These are phyloP conservation scores for Helicocarpus griseus DNA, from an alignment of 2,329 filamentous ascomycete species.

Conservation along the genomic window DNA sequence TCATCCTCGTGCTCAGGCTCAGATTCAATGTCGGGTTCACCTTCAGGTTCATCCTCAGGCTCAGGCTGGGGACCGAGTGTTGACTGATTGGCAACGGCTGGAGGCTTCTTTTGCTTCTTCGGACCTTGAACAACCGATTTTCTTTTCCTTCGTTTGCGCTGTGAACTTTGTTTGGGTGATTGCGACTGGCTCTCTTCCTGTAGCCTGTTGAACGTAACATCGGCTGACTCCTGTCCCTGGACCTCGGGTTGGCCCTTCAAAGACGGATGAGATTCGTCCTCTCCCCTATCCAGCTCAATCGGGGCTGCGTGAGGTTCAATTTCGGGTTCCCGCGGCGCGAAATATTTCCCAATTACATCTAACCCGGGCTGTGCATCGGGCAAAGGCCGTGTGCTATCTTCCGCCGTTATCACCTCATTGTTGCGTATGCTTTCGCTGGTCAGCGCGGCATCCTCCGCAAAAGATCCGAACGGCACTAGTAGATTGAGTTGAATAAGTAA, in stretches of 20 bases:
- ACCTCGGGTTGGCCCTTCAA: background rate
- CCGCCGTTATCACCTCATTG: background rate
- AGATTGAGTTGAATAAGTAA: background rate
- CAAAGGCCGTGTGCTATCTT: background rate
- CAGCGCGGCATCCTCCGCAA: constrained; percentile 11
- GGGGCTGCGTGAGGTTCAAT: background rate
- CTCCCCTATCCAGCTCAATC: background rate
- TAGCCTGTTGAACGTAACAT: background rate
- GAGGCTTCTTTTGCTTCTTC: constrained; percentile 4
- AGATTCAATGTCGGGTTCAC: constrained; percentile 3
- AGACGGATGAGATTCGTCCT: background rate
- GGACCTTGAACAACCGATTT: constrained; percentile 11
- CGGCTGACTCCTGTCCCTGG: background rate
- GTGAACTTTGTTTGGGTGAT: background rate
- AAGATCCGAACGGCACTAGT: constrained; percentile 5
- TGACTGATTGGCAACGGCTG: background rate
- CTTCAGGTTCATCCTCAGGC: background rate
- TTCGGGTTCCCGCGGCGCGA: background rate
- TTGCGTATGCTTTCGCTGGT: background rate
- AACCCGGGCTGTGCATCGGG: background rate
- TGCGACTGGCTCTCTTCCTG: background rate
- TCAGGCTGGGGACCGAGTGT: background rate
- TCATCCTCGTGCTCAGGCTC: background rate
- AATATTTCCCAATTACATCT: background rate
- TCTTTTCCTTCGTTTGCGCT: constrained; percentile 8